Evolutionary conservation across 768 basidiomycete genomes (phyloP).

Genomic region (Trametes coccinea): DNA sequence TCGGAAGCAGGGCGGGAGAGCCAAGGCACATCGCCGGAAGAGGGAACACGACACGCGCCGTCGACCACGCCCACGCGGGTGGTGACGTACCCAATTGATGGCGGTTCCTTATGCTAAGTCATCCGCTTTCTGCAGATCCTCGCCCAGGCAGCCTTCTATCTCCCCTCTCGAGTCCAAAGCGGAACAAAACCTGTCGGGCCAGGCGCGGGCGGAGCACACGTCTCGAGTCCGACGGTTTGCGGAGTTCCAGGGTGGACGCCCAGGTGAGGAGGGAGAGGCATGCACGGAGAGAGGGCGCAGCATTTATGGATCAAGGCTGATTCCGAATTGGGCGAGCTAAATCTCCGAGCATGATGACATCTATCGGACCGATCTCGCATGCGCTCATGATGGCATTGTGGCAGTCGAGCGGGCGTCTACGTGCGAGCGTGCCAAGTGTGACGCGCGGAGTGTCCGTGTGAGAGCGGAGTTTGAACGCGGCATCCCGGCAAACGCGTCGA

Average conservation of each 20-base stretch:
- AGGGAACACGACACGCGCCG: not conserved
- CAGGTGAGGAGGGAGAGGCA: not conserved
- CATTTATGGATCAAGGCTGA: slow-evolving; percentile 11
- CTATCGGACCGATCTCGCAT: slow-evolving; percentile 20
- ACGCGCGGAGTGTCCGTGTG: slow-evolving; percentile 13
- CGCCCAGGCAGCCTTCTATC: not conserved
- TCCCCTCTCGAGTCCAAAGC: not conserved
- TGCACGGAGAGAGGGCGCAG: not conserved
- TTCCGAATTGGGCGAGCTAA: not conserved
- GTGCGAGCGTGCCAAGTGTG: not conserved
- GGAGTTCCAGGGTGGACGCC: not conserved
- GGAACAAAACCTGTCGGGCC: not conserved
- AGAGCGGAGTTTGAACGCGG: slow-evolving; percentile 16
- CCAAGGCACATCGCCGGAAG: slow-evolving; percentile 4
- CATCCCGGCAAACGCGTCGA: slow-evolving; percentile 17
- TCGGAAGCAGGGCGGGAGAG: slow-evolving; percentile 14
- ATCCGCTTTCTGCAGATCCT: slow-evolving; percentile 11
- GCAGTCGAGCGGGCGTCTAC: not conserved
- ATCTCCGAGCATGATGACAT: slow-evolving; percentile 21
- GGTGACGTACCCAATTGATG: slow-evolving; percentile 19
- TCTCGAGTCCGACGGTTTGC: not conserved
- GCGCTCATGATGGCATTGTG: slow-evolving; percentile 11
- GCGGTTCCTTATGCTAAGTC: slow-evolving; percentile 10
- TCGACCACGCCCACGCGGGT: slow-evolving; percentile 6
- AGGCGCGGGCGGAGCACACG: not conserved